Evolutionary conservation across 768 basidiomycete species (phyloP).

Genomic region (Termitomyces sp.): DNA sequence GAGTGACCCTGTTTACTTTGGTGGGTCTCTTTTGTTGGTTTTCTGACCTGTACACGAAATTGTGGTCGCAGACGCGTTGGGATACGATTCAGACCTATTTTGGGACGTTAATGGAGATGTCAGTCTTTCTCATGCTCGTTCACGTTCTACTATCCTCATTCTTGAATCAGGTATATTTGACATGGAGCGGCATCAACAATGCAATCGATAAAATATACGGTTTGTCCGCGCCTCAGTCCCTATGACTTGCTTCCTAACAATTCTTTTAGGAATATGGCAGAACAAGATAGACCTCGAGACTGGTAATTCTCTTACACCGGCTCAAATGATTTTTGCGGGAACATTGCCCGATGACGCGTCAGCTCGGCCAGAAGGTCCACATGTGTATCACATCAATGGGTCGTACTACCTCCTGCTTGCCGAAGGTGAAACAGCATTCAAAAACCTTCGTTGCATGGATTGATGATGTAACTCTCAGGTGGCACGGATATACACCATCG

Average conservation of each 20-base stretch:
- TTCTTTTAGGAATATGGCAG: slow-evolving; percentile 30
- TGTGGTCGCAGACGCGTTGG: slow-evolving; percentile 24
- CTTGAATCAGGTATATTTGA: slow-evolving; percentile 24
- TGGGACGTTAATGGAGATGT: slow-evolving; percentile 35
- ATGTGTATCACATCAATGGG: slow-evolving; percentile 30
- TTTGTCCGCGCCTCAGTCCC: slow-evolving; percentile 6
- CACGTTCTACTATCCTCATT: not conserved
- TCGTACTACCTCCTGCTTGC: slow-evolving; percentile 37
- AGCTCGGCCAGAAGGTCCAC: slow-evolving; percentile 37
- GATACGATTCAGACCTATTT: slow-evolving; percentile 36
- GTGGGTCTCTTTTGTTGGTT: slow-evolving; percentile 12
- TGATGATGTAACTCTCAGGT: slow-evolving; percentile 15
- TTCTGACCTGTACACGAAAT: not conserved
- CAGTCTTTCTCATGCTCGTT: not conserved
- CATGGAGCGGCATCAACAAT: slow-evolving; percentile 35
- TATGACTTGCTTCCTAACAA: not conserved
- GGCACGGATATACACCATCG: slow-evolving; percentile 30
- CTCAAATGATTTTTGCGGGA: slow-evolving; percentile 30
- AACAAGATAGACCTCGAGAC: slow-evolving; percentile 32
- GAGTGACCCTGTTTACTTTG: slow-evolving; percentile 37
- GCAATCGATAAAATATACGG: slow-evolving; percentile 35
- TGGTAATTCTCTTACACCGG: slow-evolving; percentile 30
- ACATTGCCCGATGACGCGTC: slow-evolving; percentile 29
- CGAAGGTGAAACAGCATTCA: slow-evolving; percentile 21
- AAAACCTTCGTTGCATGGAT: not conserved